Base-by-base conservation (phyloP, 805 yeast species). In the Candida dendrica region DNA sequence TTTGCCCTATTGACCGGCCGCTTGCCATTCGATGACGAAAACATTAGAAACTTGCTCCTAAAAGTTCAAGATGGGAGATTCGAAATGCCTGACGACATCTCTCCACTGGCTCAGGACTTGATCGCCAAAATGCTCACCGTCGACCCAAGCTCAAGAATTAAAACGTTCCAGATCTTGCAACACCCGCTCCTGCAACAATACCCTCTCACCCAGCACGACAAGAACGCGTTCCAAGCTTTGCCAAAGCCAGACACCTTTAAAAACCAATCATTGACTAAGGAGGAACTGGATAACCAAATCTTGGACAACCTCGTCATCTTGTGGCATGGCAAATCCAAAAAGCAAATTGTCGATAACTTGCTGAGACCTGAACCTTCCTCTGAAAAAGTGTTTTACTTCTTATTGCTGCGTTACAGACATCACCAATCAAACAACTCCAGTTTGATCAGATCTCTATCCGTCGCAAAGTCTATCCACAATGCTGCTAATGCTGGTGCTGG, bases 151-250 rank as follows among this genome's bases (percentile, higher is more conserved):
- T 71, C 75, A 49, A 74, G 97, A 64, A 74, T 87, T 30, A 69
- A 77, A 37, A 86, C 93, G 6, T 74, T 74, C 19, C 73, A 75
- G 39, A 82, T 89, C 18, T 65, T 85, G 30, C 46, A 59, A 33
- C 98, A 93, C 65, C 96, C 96, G 2, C 68, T 93, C 39, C 66
- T 93, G 40, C 67, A 65, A 13, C 89, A 88, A 60, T 88, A 91
- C 56, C 59, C 53, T 37, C 47, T 55, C 26, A 45, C 51, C 38
- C 40, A 46, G 17, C 37, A 45, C 19, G 60, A 56, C 40, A 45
- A 43, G 13, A 47, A 53, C 39, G 50, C 56, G 13, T 17, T 56
- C 48, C 60, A 53, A 42, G 59, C 56, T 39, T 55, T 56, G 35
- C 68, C 64, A 39, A 48, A 52, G 24, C 57, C 61, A 39, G 51